Base-by-base conservation (phyloP, 2,329 filamentous ascomycete species). In the Botrytis byssoidea region DNA sequence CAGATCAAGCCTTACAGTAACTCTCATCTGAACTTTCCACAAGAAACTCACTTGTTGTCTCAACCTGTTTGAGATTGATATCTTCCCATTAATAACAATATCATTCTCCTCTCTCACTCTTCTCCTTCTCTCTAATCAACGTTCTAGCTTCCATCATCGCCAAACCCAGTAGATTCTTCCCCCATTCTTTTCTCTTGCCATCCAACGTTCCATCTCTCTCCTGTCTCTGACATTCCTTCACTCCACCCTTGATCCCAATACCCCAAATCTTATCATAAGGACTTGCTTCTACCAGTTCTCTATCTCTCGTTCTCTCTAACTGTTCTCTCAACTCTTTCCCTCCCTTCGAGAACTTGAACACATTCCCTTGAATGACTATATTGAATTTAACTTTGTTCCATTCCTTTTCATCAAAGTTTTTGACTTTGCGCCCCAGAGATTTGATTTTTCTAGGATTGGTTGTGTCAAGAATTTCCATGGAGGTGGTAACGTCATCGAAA, bases 231-330 rank as follows among this genome's bases (percentile, higher is more conserved):
- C 68, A 70, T 22, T 70, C 68, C 48, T 65, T 37, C 1, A 55
- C 44, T 7, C 69, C 69, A 35, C 46, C 46, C 12, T 55, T 55
- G 0, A 71, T n/a, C 1, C 44, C 69, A 37, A 71, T 48, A 2
- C 69, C 59, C 69, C 69, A 71, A 64, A 65, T 64, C 14, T 22
- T 71, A 71, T 71, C 69, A 29, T n/a, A 46, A 0, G 57, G 29
- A 29, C 69, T 71, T 18, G 69, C 69, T 44, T 71, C 59, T 4
- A 65, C 69, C 44, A 71, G 22, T 25, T 71, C 69, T 32, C 69
- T 71, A 0, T 65, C 44, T 0, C 59, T 32, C 0, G 44, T 65
- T 12, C 14, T n/a, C n/a, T 71, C 59, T 10, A 71, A 29, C 3
- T 64, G 14, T 22, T 55, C 59, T 29, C 44, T 71, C 10, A 71